These are phyloP conservation scores for Diaporthe citri DNA, from an alignment of 2,329 filamentous ascomycete species.

Conservation along the genomic window DNA sequence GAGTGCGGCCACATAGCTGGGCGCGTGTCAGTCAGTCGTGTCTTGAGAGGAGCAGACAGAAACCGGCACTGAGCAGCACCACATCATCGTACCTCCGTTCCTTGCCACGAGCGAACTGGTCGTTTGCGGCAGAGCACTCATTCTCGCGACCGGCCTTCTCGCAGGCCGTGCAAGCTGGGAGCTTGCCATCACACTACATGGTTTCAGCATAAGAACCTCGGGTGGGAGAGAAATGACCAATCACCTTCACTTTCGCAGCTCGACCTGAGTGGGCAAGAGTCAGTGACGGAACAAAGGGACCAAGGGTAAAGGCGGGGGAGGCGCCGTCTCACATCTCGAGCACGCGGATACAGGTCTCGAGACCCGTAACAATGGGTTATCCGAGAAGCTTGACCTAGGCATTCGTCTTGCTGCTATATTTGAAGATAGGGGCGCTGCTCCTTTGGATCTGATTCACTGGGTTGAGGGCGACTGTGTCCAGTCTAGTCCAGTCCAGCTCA, in stretches of 20 bases:
- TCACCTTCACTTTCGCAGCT: constrained; percentile 90
- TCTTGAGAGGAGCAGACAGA: background rate
- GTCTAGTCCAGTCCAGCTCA: background rate
- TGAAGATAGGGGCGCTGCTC: constrained; percentile 4
- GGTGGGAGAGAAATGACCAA: constrained; percentile 32
- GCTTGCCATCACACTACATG: constrained; percentile 86
- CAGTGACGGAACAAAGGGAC: constrained; percentile 21
- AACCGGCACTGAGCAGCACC: constrained; percentile 9
- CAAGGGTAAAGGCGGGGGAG: background rate
- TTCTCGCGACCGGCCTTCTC: constrained; percentile 88
- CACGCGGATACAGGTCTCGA: constrained; percentile 85
- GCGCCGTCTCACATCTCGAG: constrained; percentile 71
- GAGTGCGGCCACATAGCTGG: constrained; percentile 91
- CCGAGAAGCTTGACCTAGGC: constrained; percentile 57
- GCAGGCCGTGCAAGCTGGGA: constrained; percentile 94
- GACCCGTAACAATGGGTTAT: constrained; percentile 75
- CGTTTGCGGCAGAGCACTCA: constrained; percentile 94
- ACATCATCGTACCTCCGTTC: constrained; percentile 77
- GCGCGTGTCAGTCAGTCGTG: constrained; percentile 41
- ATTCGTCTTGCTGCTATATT: constrained; percentile 43
- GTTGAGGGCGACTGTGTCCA: constrained; percentile 1
- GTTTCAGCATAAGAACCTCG: constrained; percentile 16
- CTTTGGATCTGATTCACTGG: constrained; percentile 1
- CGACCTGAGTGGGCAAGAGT: constrained; percentile 65
- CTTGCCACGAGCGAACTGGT: constrained; percentile 95